A percentile compares a stretch with the other conserved stretches of the same genome.
phyloP scores from a whole-genome alignment of 1,284 basidiomycete genomes.

The Sanghuangporus sanghuang region DNA sequence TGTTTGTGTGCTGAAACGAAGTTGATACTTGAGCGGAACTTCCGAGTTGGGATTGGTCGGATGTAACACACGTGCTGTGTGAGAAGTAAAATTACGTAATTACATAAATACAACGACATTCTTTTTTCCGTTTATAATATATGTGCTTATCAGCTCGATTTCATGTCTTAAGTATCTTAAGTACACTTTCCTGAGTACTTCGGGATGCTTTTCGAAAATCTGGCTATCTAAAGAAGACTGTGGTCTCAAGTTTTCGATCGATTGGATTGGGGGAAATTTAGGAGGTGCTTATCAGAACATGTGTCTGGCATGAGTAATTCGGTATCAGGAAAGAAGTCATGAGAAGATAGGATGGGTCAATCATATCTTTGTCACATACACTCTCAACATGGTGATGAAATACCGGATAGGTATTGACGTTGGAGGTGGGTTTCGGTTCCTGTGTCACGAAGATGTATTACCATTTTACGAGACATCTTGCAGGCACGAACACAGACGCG shows the following conservation, averaged over 20 bases:
- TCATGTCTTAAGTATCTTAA: too few species aligned
- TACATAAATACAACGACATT: too few species aligned
- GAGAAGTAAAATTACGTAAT: background rate
- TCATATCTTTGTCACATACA: background rate
- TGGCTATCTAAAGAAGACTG: too few species aligned
- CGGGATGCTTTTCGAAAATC: too few species aligned
- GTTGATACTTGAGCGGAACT: background rate
- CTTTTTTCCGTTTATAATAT: too few species aligned
- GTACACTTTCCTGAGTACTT: too few species aligned
- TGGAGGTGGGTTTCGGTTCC: conserved; percentile 29
- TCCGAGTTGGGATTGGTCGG: background rate
- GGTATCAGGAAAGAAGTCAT: background rate
- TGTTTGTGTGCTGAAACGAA: background rate
- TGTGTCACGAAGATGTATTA: background rate
- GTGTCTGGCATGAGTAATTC: background rate
- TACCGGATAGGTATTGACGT: conserved; percentile 43
- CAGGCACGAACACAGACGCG: conserved; percentile 48
- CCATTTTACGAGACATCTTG: background rate
- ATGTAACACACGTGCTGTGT: background rate
- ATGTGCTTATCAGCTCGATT: background rate
- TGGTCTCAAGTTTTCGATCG: too few species aligned
- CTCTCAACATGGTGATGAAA: conserved; percentile 4
- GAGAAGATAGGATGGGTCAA: background rate
- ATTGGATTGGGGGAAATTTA: too few species aligned
- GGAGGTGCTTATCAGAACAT: too few species aligned